phyloP scores from a whole-genome alignment of 2,329 filamentous ascomycete genomes.

The Pyrenochaeta sp. region DNA sequence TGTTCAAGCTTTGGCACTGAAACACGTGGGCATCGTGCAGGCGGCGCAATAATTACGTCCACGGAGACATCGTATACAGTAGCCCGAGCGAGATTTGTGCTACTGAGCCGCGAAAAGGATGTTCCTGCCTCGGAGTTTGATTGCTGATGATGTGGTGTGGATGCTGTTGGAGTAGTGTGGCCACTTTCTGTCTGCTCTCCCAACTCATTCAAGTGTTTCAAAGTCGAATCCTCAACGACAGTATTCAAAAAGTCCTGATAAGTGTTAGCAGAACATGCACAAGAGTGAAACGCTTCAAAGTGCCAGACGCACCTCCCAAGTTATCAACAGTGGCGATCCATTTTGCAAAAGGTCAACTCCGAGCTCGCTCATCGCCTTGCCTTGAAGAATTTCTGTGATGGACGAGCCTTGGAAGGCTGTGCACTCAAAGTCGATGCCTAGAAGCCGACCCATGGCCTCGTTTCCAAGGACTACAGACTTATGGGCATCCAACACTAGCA shows the following conservation, averaged over 20 bases:
- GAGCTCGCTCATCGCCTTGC: slow-evolving; percentile 72
- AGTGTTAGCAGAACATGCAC: slow-evolving; percentile 15
- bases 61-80: slow-evolving; percentile 68
- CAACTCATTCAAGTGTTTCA: slow-evolving; percentile 14
- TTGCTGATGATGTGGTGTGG: slow-evolving; percentile 10
- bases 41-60: slow-evolving; percentile 70
- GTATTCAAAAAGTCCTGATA: slow-evolving; percentile 52
- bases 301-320: slow-evolving; percentile 54
- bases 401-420: slow-evolving; percentile 52
- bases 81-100: slow-evolving; percentile 47
- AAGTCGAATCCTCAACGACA: slow-evolving; percentile 48
- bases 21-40: slow-evolving; percentile 16
- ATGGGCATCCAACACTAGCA: slow-evolving; percentile 70
- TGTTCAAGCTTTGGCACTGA: slow-evolving; percentile 17
- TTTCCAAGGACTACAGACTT: slow-evolving; percentile 79
- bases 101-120: slow-evolving; percentile 38
- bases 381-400: slow-evolving; percentile 67
- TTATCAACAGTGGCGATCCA: slow-evolving; percentile 61
- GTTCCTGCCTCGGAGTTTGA: slow-evolving; percentile 9
- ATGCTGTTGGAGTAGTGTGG: slow-evolving; percentile 39
- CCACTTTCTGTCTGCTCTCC: slow-evolving; percentile 29
- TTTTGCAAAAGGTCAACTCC: slow-evolving; percentile 78
- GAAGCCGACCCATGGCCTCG: slow-evolving; percentile 74
- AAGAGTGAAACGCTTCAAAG: background rate
- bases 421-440: slow-evolving; percentile 63